phyloP scores from a whole-genome alignment of 495 filamentous ascomycete species.

The Talaromyces ruber region DNA sequence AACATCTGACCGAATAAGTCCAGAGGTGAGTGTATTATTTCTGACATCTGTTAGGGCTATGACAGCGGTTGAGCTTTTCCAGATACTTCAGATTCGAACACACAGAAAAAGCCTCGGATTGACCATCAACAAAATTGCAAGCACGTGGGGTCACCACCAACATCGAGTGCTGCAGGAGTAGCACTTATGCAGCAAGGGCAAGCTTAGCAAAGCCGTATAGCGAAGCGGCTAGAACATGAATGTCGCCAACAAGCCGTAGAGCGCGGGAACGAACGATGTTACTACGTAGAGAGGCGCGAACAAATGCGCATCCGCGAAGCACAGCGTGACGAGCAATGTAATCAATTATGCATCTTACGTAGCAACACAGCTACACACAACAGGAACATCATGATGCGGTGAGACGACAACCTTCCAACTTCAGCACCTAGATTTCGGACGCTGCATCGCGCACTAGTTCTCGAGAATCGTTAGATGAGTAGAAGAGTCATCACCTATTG shows the following conservation, averaged over 20 bases:
- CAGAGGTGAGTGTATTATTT: too few relatives aligned
- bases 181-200: not conserved
- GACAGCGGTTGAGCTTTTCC: too few relatives aligned
- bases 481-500: not conserved
- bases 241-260: not conserved
- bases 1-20: too few relatives aligned
- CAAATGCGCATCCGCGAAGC: constrained; percentile 59
- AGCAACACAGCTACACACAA: too few relatives aligned
- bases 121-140: not conserved
- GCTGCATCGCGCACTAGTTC: not conserved
- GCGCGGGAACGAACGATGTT: not conserved
- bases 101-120: not conserved
- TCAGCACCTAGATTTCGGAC: not conserved
- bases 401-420: not conserved
- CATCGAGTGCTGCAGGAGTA: not conserved
- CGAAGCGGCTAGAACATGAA: not conserved
- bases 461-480: not conserved
- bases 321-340: not conserved
- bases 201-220: not conserved
- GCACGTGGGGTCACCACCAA: too few relatives aligned
- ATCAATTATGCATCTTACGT: not conserved
- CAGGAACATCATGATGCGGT: too few relatives aligned
- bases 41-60: too few relatives aligned
- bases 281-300: constrained; percentile 51
- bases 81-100: too few relatives aligned